Base-by-base conservation (phyloP, 2,329 filamentous ascomycete genomes). In the Fonsecaea nubica region DNA sequence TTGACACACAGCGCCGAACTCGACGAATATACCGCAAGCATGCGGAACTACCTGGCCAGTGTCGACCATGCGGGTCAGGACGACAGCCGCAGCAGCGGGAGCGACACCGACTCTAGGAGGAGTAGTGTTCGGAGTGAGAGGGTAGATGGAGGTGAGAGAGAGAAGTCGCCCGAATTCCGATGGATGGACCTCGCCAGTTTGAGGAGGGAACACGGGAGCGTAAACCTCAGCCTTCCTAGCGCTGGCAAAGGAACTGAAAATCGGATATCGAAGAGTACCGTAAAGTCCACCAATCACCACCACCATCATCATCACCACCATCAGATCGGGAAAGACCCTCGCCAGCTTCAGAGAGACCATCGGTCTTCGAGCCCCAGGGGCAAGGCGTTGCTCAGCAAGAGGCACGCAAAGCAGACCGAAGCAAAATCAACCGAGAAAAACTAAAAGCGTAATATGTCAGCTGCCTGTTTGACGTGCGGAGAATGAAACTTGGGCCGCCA, bases 391-490 rank as follows among this genome's bases (percentile, higher is more conserved):
- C 50, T 48, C 4, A 56, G 59, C 35, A 62, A 62, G 59, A 62
- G 52, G 10, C 50, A 62, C 48, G 10, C 59, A 5, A 52, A n/a
- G 36, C 50, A 45, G 18, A 36, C 35, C 25, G 59, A 25, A 33
- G 59, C 50, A 58, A 65, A 56, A 65, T 75, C 70, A 81, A 50
- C 79, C 79, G 67, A 82, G 75, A 71, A 81, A 77, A 62, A 81
- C 80, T 77, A 58, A 60, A 35, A 12, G 5, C 25, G 5, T 9
- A n/a, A 33, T 13, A 45, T 50, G 66, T 69, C 59, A 71, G 69
- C 59, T 32, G 9, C n/a, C 33, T 60, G 35, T 30, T 36, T 25
- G 25, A 25, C 45, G 15, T 12, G 4, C 4, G 9, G 5, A 1
- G 12, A 54, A 21, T 25, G 25, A 35, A 54, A 54, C 15, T 15